Evolutionary conservation across 1,139 yeast species (phyloP).

Genomic region (Pichia sp.): DNA sequence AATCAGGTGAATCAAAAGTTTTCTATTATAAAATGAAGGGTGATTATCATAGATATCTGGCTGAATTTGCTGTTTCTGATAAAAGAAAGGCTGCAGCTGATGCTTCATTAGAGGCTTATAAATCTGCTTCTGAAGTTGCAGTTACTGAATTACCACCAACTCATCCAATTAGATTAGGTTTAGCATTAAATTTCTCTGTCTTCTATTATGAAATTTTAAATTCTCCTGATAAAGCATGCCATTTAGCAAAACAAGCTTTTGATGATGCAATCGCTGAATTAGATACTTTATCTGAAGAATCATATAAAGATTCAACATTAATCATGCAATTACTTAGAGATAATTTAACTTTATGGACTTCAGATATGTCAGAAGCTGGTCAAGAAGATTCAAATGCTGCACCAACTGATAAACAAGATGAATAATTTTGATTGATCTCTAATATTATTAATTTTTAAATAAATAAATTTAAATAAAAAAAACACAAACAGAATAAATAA

Average conservation of each 20-base stretch:
- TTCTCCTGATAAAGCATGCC: constrained; percentile 98
- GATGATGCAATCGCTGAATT: constrained; percentile 99
- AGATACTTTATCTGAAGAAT: constrained; percentile 95
- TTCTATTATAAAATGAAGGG: constrained; percentile 99
- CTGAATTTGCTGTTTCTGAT: constrained; percentile 89
- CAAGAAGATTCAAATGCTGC: constrained; percentile 55
- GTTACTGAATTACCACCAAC: constrained; percentile 96
- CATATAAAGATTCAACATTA: constrained; percentile 95
- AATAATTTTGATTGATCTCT: constrained; percentile 19
- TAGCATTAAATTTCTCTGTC: constrained; percentile 95
- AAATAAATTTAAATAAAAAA: not conserved
- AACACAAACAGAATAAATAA: too few relatives aligned
- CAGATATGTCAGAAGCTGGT: constrained; percentile 87
- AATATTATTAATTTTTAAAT: not conserved
- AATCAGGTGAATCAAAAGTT: constrained; percentile 95
- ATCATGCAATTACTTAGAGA: constrained; percentile 98
- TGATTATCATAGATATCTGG: constrained; percentile 98
- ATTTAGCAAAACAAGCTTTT: constrained; percentile 96
- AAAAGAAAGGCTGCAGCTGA: constrained; percentile 92
- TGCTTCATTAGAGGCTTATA: constrained; percentile 88
- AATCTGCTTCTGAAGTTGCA: constrained; percentile 93
- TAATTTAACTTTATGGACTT: constrained; percentile 97
- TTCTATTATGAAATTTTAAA: constrained; percentile 97
- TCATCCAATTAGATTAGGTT: constrained; percentile 96
- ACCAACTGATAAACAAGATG: constrained; percentile 37